These are phyloP conservation scores for Dryadomyces sulphureus DNA, from an alignment of 2,329 filamentous ascomycete species.

Conservation along the genomic window DNA sequence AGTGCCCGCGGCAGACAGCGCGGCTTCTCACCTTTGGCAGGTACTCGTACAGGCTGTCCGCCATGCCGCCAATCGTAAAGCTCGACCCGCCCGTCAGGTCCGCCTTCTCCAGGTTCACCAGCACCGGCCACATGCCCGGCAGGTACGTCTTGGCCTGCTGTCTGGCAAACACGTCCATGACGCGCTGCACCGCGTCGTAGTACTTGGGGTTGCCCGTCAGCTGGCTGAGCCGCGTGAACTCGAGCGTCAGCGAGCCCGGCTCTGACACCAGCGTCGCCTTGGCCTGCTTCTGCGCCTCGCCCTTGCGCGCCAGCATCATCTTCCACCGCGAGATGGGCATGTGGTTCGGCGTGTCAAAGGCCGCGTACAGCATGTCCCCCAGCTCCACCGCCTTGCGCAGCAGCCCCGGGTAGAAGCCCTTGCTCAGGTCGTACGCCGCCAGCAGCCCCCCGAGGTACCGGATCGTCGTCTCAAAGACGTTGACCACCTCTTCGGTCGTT, in stretches of 20 bases:
- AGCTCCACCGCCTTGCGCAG: slow-evolving; percentile 36
- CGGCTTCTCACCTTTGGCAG: slow-evolving; percentile 41
- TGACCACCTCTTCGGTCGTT: slow-evolving; percentile 21
- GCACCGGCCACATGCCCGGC: slow-evolving; percentile 59
- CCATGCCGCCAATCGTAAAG: slow-evolving; percentile 30
- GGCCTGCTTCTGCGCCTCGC: slow-evolving; percentile 18
- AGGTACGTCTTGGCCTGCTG: slow-evolving; percentile 52
- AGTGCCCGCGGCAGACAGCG: too few relatives aligned
- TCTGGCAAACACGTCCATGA: slow-evolving; percentile 51
- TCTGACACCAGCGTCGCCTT: slow-evolving; percentile 26
- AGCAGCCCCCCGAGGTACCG: slow-evolving; percentile 19
- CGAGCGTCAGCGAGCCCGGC: slow-evolving; percentile 53
- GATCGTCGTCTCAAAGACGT: slow-evolving; percentile 18
- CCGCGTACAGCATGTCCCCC: slow-evolving; percentile 36
- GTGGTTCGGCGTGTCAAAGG: slow-evolving; percentile 39
- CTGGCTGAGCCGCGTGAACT: slow-evolving; percentile 63
- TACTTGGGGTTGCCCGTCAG: slow-evolving; percentile 59
- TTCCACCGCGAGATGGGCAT: slow-evolving; percentile 31
- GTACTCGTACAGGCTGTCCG: slow-evolving; percentile 43
- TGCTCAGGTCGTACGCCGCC: slow-evolving; percentile 25
- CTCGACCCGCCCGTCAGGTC: slow-evolving; percentile 20
- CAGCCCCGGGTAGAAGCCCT: slow-evolving; percentile 15
- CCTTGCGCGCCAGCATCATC: slow-evolving; percentile 19
- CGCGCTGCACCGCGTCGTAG: slow-evolving; percentile 60
- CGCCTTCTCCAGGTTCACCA: slow-evolving; percentile 45